Evolutionary conservation across 495 filamentous ascomycete species (phyloP).

Genomic region (Neurospora pannonica): DNA sequence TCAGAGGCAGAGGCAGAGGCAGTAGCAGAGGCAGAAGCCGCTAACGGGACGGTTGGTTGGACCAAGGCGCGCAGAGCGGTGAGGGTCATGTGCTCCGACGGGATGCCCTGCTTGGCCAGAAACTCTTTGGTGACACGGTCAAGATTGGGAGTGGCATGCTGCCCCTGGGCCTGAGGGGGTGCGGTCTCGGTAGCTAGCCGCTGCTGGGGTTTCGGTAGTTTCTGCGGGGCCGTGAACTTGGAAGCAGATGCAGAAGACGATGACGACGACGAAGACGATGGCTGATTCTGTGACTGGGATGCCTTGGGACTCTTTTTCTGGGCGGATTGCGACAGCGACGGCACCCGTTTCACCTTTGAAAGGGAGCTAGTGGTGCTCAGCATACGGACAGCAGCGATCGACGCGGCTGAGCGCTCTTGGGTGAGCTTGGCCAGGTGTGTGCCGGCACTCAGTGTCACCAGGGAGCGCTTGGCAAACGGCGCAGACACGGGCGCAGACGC

Average conservation of each 20-base stretch:
- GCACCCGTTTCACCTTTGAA: slow-evolving; percentile 13
- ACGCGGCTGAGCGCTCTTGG: slow-evolving; percentile 4
- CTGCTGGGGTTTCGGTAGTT: background rate
- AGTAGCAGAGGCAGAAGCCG: background rate
- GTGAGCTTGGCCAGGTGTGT: slow-evolving; percentile 9
- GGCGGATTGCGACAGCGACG: slow-evolving; percentile 1
- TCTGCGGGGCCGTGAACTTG: background rate
- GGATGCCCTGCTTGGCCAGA: slow-evolving; percentile 19
- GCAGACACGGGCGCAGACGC: background rate
- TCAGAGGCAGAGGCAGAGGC: background rate
- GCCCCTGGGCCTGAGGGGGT: background rate
- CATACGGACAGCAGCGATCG: slow-evolving; percentile 3
- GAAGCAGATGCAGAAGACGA: background rate
- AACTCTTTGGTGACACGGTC: slow-evolving; percentile 23
- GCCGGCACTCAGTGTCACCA: slow-evolving; percentile 12
- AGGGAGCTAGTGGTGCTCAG: slow-evolving; percentile 1
- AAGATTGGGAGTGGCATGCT: slow-evolving; percentile 14
- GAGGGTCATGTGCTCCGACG: slow-evolving; percentile 21
- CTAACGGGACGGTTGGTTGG: slow-evolving; percentile 11
- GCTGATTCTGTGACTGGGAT: background rate
- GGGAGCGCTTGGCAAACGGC: slow-evolving; percentile 12
- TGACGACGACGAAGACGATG: background rate
- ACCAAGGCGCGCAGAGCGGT: slow-evolving; percentile 22
- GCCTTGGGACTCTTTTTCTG: slow-evolving; percentile 2
- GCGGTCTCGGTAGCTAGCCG: background rate